phyloP scores from a whole-genome alignment of 352 stramenopile species.

The Phytophthora litchii region DNA sequence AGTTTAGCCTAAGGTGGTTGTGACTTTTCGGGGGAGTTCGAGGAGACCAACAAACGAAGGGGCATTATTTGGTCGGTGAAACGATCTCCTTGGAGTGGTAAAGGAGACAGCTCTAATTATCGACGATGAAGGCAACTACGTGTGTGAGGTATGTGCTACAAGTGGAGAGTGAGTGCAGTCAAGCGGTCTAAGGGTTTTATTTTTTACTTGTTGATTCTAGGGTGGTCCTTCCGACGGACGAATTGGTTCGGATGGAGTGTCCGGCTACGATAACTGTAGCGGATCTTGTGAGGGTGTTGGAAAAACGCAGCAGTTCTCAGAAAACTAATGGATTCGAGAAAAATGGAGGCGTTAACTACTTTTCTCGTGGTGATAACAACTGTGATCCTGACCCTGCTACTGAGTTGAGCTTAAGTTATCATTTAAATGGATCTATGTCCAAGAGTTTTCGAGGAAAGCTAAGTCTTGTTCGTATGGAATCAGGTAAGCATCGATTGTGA shows the following conservation, averaged over 20 bases:
- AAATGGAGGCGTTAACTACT: background rate
- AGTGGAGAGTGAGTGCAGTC: background rate
- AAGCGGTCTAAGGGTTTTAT: background rate
- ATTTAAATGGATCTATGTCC: constrained; percentile 8
- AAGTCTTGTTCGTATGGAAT: constrained; percentile 28
- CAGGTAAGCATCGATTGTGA: constrained; percentile 8
- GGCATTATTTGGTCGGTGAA: constrained; percentile 24
- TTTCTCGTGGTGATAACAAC: constrained; percentile 23
- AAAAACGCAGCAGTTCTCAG: constrained; percentile 16
- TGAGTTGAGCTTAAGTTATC: constrained; percentile 14
- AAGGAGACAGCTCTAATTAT: background rate
- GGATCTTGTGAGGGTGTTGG: constrained; percentile 23
- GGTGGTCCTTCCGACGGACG: constrained; percentile 43
- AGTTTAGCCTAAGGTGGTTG: constrained; percentile 12
- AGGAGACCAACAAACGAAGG: constrained; percentile 1
- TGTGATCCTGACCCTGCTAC: constrained; percentile 15
- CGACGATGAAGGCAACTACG: constrained; percentile 36
- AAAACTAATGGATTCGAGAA: constrained; percentile 13
- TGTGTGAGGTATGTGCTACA: constrained; percentile 29
- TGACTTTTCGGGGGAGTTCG: constrained; percentile 25
- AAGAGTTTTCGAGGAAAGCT: constrained; percentile 14
- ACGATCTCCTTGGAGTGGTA: constrained; percentile 12
- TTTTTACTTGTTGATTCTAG: constrained; percentile 19
- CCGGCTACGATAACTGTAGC: constrained; percentile 31
- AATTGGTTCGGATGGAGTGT: constrained; percentile 43